These are phyloP conservation scores for Bassia scoparia DNA, from an alignment of 148 eudicot species.

Conservation along the genomic window DNA sequence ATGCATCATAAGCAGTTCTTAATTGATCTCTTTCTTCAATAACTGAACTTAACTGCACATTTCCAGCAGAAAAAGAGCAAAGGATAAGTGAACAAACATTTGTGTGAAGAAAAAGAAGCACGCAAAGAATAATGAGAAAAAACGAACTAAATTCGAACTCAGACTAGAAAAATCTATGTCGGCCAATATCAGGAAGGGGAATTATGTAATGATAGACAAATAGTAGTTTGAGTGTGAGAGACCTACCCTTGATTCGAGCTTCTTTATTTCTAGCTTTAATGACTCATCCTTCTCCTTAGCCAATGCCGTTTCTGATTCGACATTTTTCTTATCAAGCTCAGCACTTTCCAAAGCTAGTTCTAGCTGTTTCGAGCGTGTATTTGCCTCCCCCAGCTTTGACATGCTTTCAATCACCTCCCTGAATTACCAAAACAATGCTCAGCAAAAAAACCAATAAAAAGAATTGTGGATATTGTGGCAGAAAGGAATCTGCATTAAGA, in stretches of 20 bases:
- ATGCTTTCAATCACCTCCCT: constrained; percentile 86
- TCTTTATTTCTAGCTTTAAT: constrained; percentile 56
- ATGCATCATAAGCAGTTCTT: constrained; percentile 37
- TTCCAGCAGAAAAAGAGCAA: constrained; percentile 2
- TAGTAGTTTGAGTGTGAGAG: not conserved
- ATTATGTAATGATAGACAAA: not conserved
- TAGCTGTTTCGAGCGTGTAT: constrained; percentile 54
- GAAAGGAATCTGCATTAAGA: too few relatives aligned
- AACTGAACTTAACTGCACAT: constrained; percentile 60
- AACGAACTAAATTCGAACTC: not conserved
- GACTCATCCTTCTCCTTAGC: constrained; percentile 53
- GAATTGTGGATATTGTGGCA: too few relatives aligned
- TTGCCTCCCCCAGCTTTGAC: constrained; percentile 70
- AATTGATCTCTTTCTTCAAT: constrained; percentile 74
- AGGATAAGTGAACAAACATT: not conserved
- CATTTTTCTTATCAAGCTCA: constrained; percentile 60
- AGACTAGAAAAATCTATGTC: not conserved
- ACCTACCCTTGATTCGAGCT: constrained; percentile 61
- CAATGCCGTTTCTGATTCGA: constrained; percentile 62
- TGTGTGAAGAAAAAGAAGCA: not conserved
- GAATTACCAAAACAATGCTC: constrained; percentile 20
- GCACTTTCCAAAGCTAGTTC: constrained; percentile 65
- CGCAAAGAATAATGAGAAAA: not conserved
- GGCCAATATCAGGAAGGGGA: not conserved
- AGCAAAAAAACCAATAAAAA: constrained; percentile 1